Evolutionary conservation across 1,139 yeast genomes (phyloP).

Genomic region (Geotrichum carabidarum): DNA sequence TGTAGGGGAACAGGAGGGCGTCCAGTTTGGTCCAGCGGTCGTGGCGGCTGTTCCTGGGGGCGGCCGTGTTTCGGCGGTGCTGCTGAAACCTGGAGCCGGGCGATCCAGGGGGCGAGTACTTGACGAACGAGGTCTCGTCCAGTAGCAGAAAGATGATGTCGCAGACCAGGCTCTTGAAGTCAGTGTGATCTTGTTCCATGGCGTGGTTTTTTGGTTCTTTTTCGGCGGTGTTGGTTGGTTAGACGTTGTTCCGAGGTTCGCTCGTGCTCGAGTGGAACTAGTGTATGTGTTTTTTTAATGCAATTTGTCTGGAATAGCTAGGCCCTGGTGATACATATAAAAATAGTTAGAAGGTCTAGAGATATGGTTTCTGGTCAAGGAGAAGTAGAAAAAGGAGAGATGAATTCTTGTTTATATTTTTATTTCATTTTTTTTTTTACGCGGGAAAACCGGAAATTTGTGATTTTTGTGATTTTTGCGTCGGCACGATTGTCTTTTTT

Average conservation of each 20-base stretch:
- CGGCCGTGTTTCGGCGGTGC: neutral
- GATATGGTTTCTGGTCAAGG: no score
- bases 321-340: no score
- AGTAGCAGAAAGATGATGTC: slow-evolving; percentile 11
- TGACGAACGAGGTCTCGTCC: neutral
- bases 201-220: neutral
- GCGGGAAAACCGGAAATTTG: no score
- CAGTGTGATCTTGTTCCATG: neutral
- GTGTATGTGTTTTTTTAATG: no score
- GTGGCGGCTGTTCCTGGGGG: neutral
- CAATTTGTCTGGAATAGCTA: no score
- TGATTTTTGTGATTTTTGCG: no score
- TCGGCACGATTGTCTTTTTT: no score
- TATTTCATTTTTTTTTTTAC: no score
- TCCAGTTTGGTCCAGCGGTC: slow-evolving; percentile 15
- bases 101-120: neutral
- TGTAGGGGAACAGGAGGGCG: slow-evolving; percentile 15
- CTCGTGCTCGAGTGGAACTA: no score
- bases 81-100: neutral
- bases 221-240: neutral
- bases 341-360: no score
- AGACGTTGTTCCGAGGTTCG: neutral
- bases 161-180: slow-evolving; percentile 7
- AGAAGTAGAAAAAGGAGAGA: no score
- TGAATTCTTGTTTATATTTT: no score